Evolutionary conservation across 2,329 filamentous ascomycete genomes (phyloP).

Genomic region (Aureobasidium lini): DNA sequence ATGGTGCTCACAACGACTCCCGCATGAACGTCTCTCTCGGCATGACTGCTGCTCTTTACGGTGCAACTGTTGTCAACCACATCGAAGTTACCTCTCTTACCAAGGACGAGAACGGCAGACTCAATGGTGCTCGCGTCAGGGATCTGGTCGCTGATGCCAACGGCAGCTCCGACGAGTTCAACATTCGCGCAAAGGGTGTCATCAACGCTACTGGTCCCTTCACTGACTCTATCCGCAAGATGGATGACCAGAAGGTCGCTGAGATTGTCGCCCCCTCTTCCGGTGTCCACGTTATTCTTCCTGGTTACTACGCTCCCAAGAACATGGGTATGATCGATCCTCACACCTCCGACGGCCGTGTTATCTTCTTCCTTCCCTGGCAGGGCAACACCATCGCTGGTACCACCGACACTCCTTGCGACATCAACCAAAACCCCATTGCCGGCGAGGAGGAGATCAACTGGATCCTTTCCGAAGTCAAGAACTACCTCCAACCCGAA

Average conservation of each 20-base stretch:
- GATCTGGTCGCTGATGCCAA: slow-evolving; percentile 62
- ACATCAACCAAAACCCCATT: slow-evolving; percentile 64
- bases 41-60: slow-evolving; percentile 83
- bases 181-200: slow-evolving; percentile 68
- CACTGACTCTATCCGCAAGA: slow-evolving; percentile 75
- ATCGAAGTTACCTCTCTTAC: slow-evolving; percentile 69
- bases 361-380: slow-evolving; percentile 91
- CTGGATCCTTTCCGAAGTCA: slow-evolving; percentile 80
- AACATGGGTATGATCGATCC: slow-evolving; percentile 87
- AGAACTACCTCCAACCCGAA: slow-evolving; percentile 72
- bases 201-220: slow-evolving; percentile 89
- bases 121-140: slow-evolving; percentile 66
- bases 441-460: slow-evolving; percentile 78
- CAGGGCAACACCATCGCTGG: slow-evolving; percentile 88
- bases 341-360: slow-evolving; percentile 76
- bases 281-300: slow-evolving; percentile 78
- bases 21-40: slow-evolving; percentile 86
- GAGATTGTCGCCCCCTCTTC: slow-evolving; percentile 82
- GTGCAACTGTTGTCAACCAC: slow-evolving; percentile 75
- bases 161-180: slow-evolving; percentile 57
- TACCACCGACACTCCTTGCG: slow-evolving; percentile 72
- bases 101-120: slow-evolving; percentile 64
- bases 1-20: slow-evolving; percentile 86
- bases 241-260: slow-evolving; percentile 64
- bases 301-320: slow-evolving; percentile 76